phyloP scores from a whole-genome alignment of 2,329 filamentous ascomycete species.

The Tricladium varicosporioides region DNA sequence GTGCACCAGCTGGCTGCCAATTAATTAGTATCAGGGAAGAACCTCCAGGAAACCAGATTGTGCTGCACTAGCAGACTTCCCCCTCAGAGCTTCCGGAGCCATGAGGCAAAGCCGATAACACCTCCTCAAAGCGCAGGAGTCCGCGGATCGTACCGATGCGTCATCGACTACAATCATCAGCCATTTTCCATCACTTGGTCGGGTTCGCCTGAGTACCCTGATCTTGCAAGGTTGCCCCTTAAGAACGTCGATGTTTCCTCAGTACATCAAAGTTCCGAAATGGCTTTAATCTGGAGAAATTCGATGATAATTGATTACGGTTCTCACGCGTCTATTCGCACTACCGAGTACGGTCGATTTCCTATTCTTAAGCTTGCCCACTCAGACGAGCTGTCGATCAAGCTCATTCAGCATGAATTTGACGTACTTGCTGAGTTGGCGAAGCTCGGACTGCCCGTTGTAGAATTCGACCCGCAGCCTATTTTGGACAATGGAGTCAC shows the following conservation, averaged over 20 bases:
- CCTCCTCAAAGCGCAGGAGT: conserved; percentile 12
- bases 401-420: conserved; percentile 19
- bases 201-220: conserved; percentile 13
- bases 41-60: no score
- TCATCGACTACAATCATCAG: conserved; percentile 13
- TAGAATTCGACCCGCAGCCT: conserved; percentile 17
- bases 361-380: conserved; percentile 20
- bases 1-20: no score
- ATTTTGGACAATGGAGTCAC: conserved; percentile 14
- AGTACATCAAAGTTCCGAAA: conserved; percentile 13
- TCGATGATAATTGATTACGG: conserved; percentile 16
- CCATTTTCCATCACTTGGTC: conserved; percentile 14
- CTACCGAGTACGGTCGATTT: conserved; percentile 15
- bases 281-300: conserved; percentile 17
- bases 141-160: conserved; percentile 12
- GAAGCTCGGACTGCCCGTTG: conserved; percentile 17
- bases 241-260: conserved; percentile 14
- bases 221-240: conserved; percentile 10
- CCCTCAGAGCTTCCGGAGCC: no score
- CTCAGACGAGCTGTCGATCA: conserved; percentile 16
- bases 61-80: no score
- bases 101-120: conserved; percentile 15
- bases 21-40: no score
- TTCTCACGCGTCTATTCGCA: conserved; percentile 18
- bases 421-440: conserved; percentile 12